Conservation (phyloP, 2,329 filamentous ascomycete genomes). For the Pseudogymnoascus sp. region DNA sequence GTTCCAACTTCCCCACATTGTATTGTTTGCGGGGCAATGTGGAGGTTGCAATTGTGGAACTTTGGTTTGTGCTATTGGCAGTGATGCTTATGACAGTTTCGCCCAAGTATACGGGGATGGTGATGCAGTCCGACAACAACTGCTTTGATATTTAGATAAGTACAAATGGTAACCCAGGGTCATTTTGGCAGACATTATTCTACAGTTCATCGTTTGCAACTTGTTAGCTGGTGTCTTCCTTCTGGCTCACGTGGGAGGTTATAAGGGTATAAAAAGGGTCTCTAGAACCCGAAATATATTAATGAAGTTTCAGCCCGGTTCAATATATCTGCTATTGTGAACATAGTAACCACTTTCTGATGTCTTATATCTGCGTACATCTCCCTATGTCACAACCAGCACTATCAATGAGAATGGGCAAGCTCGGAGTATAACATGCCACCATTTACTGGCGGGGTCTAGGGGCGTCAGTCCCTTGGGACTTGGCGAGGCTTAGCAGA, state of each 20-base stretch:
- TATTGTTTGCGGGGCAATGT: background rate
- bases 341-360: background rate
- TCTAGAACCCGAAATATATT: background rate
- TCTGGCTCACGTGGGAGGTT: background rate
- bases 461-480: background rate
- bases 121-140: background rate
- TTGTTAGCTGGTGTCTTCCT: background rate
- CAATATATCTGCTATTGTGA: background rate
- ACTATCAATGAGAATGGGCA: background rate
- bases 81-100: background rate
- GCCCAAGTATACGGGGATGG: background rate
- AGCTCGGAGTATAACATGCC: background rate
- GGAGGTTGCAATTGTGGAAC: background rate
- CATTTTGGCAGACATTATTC: background rate
- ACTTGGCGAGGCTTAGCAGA: slow-evolving; percentile 2
- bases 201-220: background rate
- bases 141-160: background rate
- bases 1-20: slow-evolving; percentile 1
- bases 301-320: background rate
- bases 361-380: background rate
- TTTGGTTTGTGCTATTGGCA: background rate
- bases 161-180: background rate
- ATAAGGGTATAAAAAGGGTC: background rate
- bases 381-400: background rate
- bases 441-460: background rate